These are phyloP conservation scores for Bruguiera parviflora DNA, from an alignment of 345 rosid species.

Conservation along the genomic window DNA sequence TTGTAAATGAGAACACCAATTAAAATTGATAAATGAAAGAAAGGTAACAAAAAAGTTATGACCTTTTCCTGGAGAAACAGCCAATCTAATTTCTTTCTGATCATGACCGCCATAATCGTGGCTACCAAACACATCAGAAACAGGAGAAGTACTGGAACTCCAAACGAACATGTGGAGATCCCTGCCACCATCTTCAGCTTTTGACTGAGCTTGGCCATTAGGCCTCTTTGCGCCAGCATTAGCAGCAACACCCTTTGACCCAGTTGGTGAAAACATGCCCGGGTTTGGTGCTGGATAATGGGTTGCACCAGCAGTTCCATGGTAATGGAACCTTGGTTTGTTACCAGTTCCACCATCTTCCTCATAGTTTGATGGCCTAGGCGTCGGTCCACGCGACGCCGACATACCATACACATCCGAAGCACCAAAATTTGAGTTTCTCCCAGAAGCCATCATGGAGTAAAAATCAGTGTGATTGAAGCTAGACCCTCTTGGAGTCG, in stretches of 20 bases:
- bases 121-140: conserved; percentile 80
- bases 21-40: not conserved
- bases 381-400: conserved; percentile 74
- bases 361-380: conserved; percentile 78
- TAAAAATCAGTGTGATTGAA: conserved; percentile 85
- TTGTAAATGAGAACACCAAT: not conserved
- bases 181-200: conserved; percentile 47
- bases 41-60: not conserved
- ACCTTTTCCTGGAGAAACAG: conserved; percentile 85
- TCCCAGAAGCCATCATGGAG: conserved; percentile 80
- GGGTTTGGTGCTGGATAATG: conserved; percentile 97
- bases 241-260: conserved; percentile 30
- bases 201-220: conserved; percentile 40
- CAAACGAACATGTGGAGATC: conserved; percentile 98
- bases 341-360: conserved; percentile 48
- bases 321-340: conserved; percentile 54
- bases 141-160: conserved; percentile 97
- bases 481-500: conserved; percentile 88
- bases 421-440: conserved; percentile 80
- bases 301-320: conserved; percentile 38
- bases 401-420: conserved; percentile 54
- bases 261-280: conserved; percentile 80
- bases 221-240: conserved; percentile 42
- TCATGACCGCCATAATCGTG: conserved; percentile 45
- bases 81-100: conserved; percentile 63